Evolutionary conservation across 73 alveolate genomes (phyloP).

Genomic region (Uronychia setigera): DNA sequence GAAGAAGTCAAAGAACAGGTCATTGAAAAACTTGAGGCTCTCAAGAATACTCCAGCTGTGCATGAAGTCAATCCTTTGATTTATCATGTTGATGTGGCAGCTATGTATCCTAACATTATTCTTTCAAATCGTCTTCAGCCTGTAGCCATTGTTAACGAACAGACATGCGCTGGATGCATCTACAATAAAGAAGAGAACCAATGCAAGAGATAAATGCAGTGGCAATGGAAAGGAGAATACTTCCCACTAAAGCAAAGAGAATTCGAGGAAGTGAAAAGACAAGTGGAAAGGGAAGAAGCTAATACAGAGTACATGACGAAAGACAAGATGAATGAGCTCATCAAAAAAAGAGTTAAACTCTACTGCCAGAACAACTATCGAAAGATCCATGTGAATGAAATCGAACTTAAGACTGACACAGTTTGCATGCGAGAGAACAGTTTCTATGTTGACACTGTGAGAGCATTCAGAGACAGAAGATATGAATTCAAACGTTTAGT

Average conservation of each 20-base stretch:
- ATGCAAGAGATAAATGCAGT: slow-evolving; percentile 91
- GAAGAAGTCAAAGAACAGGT: slow-evolving; percentile 86
- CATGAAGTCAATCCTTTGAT: slow-evolving; percentile 93
- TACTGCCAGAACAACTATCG: slow-evolving; percentile 91
- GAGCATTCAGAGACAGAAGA: slow-evolving; percentile 99
- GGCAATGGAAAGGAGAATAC: slow-evolving; percentile 98
- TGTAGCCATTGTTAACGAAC: slow-evolving; percentile 96
- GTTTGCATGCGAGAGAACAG: slow-evolving; percentile 99
- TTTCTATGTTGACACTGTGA: slow-evolving; percentile 99
- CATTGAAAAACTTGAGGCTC: slow-evolving; percentile 62
- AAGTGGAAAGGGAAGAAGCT: slow-evolving; percentile 80
- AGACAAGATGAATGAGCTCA: slow-evolving; percentile 39
- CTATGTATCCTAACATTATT: slow-evolving; percentile 99
- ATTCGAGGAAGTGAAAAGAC: slow-evolving; percentile 87
- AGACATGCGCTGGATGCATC: slow-evolving; percentile 93
- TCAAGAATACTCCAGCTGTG: slow-evolving; percentile 54
- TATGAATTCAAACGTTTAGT: slow-evolving; percentile 95
- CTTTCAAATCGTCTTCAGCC: slow-evolving; percentile 99
- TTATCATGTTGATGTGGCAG: slow-evolving; percentile 99
- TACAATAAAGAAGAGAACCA: slow-evolving; percentile 90
- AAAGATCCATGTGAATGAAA: slow-evolving; percentile 79
- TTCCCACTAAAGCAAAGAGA: slow-evolving; percentile 96
- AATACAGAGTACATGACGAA: background rate
- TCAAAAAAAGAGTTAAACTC: slow-evolving; percentile 88
- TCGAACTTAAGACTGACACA: slow-evolving; percentile 87